phyloP scores from a whole-genome alignment of 2,329 filamentous ascomycete genomes.

The Verticillium longisporum region DNA sequence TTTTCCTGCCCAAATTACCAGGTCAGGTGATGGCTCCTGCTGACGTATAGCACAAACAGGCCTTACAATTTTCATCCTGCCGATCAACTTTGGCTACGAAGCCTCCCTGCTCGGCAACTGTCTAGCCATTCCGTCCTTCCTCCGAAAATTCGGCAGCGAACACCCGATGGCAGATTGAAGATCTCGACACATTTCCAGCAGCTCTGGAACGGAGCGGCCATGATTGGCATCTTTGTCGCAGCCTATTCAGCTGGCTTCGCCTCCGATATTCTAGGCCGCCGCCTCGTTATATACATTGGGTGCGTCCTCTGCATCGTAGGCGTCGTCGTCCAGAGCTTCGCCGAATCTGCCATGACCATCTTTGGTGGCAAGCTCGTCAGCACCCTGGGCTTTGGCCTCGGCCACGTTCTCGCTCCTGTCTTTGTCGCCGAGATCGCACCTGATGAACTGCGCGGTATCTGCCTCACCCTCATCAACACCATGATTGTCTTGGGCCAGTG shows the following conservation, averaged over 20 bases:
- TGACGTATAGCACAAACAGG: background rate
- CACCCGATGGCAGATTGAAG: background rate
- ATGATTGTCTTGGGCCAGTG: constrained; percentile 6
- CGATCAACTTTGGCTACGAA: constrained; percentile 8
- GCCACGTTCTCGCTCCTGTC: constrained; percentile 10
- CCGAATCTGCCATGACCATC: constrained; percentile 5
- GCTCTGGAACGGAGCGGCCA: constrained; percentile 2
- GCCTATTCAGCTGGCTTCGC: constrained; percentile 3
- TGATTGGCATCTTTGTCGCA: constrained; percentile 4
- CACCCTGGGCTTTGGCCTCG: constrained; percentile 6
- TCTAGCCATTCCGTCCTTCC: background rate
- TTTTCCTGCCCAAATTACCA: background rate
- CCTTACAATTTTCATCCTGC: constrained; percentile 7
- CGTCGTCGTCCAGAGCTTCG: constrained; percentile 7
- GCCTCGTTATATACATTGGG: constrained; percentile 3
- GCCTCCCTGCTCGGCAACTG: constrained; percentile 3
- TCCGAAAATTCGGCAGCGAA: constrained; percentile 1
- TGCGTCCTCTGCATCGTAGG: constrained; percentile 7
- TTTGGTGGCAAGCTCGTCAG: constrained; percentile 8
- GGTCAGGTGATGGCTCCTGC: too few species aligned
- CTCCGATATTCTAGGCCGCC: constrained; percentile 6
- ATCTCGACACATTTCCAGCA: constrained; percentile 2
- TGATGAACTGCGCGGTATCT: constrained; percentile 6
- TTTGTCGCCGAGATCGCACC: constrained; percentile 12
- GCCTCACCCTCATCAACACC: constrained; percentile 5